Conservation (phyloP, 1,284 basidiomycete genomes). For the Ganoderma lingzhi region DNA sequence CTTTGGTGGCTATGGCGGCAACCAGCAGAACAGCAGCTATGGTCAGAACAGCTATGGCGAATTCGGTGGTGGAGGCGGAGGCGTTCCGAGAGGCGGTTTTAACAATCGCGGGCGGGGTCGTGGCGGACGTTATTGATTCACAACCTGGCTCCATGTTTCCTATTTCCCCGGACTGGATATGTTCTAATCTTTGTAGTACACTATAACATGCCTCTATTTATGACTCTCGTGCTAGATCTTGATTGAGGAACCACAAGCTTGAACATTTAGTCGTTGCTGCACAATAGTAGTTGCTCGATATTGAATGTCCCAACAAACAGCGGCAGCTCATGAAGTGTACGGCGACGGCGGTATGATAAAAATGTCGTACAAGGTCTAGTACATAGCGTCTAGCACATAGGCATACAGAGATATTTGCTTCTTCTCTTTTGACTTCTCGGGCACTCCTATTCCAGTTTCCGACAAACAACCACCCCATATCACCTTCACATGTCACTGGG, state of each 20-base stretch:
- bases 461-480: not conserved
- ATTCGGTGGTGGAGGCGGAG: constrained; percentile 40
- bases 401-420: constrained; percentile 10
- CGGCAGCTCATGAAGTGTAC: not conserved
- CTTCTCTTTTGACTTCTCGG: not conserved
- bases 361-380: not conserved
- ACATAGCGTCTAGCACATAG: constrained; percentile 6
- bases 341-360: not conserved
- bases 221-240: constrained; percentile 5
- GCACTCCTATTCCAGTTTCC: not conserved
- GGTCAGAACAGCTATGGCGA: constrained; percentile 25
- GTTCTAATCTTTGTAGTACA: constrained; percentile 19
- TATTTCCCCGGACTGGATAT: constrained; percentile 12
- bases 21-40: constrained; percentile 23
- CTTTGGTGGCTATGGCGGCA: constrained; percentile 33
- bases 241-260: not conserved
- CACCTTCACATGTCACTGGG: constrained; percentile 15
- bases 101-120: constrained; percentile 49
- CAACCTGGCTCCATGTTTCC: not conserved
- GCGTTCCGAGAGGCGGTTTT: constrained; percentile 34
- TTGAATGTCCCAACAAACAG: not conserved
- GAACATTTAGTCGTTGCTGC: not conserved
- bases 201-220: constrained; percentile 29
- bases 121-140: constrained; percentile 48
- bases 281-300: not conserved